A percentile compares a stretch with the other conserved stretches of the same genome.
phyloP scores from a whole-genome alignment of 106 monocot genomes.

The Dendrobium officinale region DNA sequence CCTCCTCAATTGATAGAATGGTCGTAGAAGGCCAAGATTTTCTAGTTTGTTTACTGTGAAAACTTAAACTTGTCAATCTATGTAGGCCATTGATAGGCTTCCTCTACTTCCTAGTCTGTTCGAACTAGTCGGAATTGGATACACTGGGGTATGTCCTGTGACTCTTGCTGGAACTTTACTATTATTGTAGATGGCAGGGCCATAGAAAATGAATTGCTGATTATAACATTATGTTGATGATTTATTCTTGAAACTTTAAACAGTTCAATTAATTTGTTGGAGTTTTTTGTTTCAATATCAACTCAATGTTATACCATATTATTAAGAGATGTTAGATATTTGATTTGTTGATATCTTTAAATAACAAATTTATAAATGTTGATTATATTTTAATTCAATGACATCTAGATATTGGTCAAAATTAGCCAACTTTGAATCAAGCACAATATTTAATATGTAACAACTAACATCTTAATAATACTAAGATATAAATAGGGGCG shows the following conservation, averaged over 20 bases:
- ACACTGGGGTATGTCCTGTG: conserved; percentile 62
- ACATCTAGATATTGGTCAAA: too few relatives aligned
- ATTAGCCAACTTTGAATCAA: too few relatives aligned
- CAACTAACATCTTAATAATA: too few relatives aligned
- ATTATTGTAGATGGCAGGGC: too few relatives aligned
- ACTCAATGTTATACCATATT: neutral
- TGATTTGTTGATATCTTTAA: neutral
- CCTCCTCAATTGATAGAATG: neutral
- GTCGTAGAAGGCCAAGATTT: neutral
- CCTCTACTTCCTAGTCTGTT: conserved; percentile 50
- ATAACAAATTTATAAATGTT: too few relatives aligned
- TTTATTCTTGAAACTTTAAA: neutral
- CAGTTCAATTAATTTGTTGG: neutral
- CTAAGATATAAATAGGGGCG: too few relatives aligned
- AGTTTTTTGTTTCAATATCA: neutral
- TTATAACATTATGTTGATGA: neutral
- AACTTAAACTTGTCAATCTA: conserved; percentile 4
- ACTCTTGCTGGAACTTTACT: too few relatives aligned
- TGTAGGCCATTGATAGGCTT: conserved; percentile 95
- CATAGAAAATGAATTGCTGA: neutral
- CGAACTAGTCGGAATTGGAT: conserved; percentile 91
- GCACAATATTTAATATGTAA: too few relatives aligned
- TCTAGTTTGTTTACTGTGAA: neutral
- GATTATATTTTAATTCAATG: too few relatives aligned
- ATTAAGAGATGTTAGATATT: neutral